These are phyloP conservation scores for Xylariaceae sp. DNA, from an alignment of 2,329 filamentous ascomycete genomes.

Conservation along the genomic window DNA sequence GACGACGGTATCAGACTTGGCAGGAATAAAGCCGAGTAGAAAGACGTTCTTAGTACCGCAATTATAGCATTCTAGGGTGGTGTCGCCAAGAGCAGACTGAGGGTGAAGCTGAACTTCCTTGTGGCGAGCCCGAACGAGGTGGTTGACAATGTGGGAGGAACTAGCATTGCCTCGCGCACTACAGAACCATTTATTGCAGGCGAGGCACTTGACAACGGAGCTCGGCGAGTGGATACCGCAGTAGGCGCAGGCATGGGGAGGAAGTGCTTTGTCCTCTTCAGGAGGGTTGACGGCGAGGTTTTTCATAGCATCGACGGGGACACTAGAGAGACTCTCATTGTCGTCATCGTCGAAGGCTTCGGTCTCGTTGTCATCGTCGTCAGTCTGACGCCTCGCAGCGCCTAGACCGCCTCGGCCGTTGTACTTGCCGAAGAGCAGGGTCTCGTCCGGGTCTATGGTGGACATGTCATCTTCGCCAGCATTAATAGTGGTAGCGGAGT, in stretches of 20 bases:
- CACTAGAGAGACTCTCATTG: constrained; percentile 68
- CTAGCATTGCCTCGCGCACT: constrained; percentile 94
- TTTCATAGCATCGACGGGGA: constrained; percentile 69
- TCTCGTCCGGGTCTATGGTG: constrained; percentile 71
- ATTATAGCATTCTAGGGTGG: constrained; percentile 96
- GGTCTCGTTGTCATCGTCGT: constrained; percentile 85
- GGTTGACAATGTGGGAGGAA: constrained; percentile 97
- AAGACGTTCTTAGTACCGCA: constrained; percentile 99
- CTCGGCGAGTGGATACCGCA: constrained; percentile 95
- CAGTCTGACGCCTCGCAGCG: constrained; percentile 56
- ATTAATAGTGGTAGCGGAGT: constrained; percentile 81
- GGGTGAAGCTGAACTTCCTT: constrained; percentile 98
- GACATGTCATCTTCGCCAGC: constrained; percentile 72
- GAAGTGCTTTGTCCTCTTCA: constrained; percentile 86
- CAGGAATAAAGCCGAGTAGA: constrained; percentile 92
- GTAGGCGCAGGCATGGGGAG: constrained; percentile 92
- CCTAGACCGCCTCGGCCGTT: constrained; percentile 50
- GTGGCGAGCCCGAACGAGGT: constrained; percentile 92
- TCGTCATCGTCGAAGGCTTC: constrained; percentile 82
- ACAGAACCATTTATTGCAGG: constrained; percentile 98
- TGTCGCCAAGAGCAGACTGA: constrained; percentile 87
- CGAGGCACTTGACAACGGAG: constrained; percentile 92
- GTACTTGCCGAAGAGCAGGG: constrained; percentile 67
- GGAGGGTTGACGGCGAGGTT: constrained; percentile 50
- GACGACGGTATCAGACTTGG: constrained; percentile 96